Evolutionary conservation across 495 filamentous ascomycete species (phyloP).

Genomic region (Aspergillus asperescens): DNA sequence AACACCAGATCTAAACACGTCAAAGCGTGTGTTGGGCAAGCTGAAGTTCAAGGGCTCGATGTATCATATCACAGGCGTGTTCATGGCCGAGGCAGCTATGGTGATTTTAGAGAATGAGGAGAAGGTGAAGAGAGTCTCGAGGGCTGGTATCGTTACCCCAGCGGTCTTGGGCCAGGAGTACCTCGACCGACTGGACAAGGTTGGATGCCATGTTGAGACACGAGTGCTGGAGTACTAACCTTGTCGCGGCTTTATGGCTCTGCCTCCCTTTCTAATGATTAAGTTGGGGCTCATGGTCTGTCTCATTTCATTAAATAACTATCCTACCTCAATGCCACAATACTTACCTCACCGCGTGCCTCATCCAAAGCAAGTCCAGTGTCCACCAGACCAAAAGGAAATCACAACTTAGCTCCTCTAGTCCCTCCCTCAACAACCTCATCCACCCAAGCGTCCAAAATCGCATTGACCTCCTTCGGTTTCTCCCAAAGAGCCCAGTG

Average conservation of each 20-base stretch:
- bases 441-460: conserved; percentile 46
- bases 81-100: conserved; percentile 65
- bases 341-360: too few species aligned
- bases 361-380: neutral
- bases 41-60: conserved; percentile 55
- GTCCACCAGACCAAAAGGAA: neutral
- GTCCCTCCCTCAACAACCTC: conserved; percentile 21
- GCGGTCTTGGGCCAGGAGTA: conserved; percentile 74
- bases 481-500: conserved; percentile 71
- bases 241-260: too few species aligned
- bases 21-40: conserved; percentile 52
- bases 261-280: neutral
- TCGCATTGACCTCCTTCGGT: conserved; percentile 50
- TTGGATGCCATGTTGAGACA: conserved; percentile 58
- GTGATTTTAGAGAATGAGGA: conserved; percentile 61
- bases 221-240: conserved; percentile 33
- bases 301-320: neutral
- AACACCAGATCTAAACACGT: conserved; percentile 47
- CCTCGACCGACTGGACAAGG: conserved; percentile 61
- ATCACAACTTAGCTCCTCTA: conserved; percentile 24
- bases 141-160: conserved; percentile 74
- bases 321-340: neutral
- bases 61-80: conserved; percentile 66
- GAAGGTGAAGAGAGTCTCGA: conserved; percentile 49
- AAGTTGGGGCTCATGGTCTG: neutral